Evolutionary conservation across 2,329 filamentous ascomycete species (phyloP), one percentile per base, ranked within the genome.

Genomic region (Laburnicola sp.): DNA sequence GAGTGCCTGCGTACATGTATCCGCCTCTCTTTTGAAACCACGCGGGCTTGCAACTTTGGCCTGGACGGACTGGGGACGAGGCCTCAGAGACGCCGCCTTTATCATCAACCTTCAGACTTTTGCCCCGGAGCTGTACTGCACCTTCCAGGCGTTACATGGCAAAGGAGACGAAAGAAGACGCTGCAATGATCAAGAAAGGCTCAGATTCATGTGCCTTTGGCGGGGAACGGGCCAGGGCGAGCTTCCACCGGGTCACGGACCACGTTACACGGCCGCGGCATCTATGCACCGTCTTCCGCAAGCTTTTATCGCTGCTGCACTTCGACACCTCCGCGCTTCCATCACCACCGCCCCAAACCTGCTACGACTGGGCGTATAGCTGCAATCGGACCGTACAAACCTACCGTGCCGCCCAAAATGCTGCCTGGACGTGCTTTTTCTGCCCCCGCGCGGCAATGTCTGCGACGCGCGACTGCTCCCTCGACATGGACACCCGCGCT

Each of bases 381-480:
- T 68, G 48, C 65, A 70, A 70, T 71, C 68, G 61, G 54, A 61
- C 58, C 54, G 57, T 56, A 57, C 53, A 48, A 50, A 51, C 51
- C 47, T 38, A 51, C 32, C 45, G 53, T 62, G 45, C 61, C 65
- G 54, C 64, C 76, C 81, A 88, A 74, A 71, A 96, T 96, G 91
- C 81, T 96, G 78, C 86, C 88, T 77, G 80, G 88, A 74, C 87
- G 91, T 78, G 85, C 86, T 68, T 84, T 92, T 75, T 85, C 86
- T 75, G 83, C 83, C 70, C 87, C 89, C 71, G 83, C 85, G 76
- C 84, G 89, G 76, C 89, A 95, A 80, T 89, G 85, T 82, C 79
- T 92, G 76, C 86, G 87, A 75, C 82, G 84, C 69, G 82, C 84
- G 61, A 75, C 71, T 66, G 71, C 75, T 63, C 66, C 74, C 56